Conservation (phyloP, 768 basidiomycete genomes). For the Pisolithus microcarpus region DNA sequence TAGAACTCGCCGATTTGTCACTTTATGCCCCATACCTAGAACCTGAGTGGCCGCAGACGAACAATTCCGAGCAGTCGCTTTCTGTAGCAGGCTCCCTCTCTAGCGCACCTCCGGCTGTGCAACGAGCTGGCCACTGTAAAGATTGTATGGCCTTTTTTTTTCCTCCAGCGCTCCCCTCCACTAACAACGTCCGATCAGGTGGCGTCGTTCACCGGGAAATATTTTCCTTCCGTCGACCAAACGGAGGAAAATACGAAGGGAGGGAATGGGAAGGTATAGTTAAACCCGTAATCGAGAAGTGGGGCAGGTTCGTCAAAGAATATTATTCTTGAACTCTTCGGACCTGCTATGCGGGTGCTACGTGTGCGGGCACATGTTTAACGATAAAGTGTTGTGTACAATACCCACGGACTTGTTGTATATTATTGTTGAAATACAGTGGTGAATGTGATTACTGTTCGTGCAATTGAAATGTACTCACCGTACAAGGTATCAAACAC, state of each 20-base stretch:
- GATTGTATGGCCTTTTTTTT: constrained; percentile 39
- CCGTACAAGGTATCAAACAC: no score
- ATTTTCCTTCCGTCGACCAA: constrained; percentile 59
- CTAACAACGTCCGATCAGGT: constrained; percentile 29
- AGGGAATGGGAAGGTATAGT: constrained; percentile 73
- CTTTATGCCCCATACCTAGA: constrained; percentile 54
- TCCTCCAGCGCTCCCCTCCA: neutral
- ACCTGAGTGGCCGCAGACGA: constrained; percentile 35
- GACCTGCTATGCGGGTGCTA: neutral
- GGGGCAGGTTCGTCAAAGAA: constrained; percentile 57
- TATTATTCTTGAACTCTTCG: constrained; percentile 19
- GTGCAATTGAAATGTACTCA: no score
- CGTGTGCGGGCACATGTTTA: neutral
- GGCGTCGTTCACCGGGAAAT: constrained; percentile 68
- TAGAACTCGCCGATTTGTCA: constrained; percentile 69
- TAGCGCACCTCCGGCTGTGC: constrained; percentile 10
- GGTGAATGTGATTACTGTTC: no score
- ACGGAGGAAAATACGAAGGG: constrained; percentile 45
- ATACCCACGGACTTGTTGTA: neutral
- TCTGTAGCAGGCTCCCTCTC: constrained; percentile 8
- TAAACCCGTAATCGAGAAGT: constrained; percentile 68
- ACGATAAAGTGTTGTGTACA: neutral
- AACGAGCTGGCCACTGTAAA: constrained; percentile 25
- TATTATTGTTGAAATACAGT: no score
- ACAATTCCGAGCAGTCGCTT: constrained; percentile 19